These are phyloP conservation scores for Nissolia schottii DNA, from an alignment of 306 rosid species.

Conservation along the genomic window DNA sequence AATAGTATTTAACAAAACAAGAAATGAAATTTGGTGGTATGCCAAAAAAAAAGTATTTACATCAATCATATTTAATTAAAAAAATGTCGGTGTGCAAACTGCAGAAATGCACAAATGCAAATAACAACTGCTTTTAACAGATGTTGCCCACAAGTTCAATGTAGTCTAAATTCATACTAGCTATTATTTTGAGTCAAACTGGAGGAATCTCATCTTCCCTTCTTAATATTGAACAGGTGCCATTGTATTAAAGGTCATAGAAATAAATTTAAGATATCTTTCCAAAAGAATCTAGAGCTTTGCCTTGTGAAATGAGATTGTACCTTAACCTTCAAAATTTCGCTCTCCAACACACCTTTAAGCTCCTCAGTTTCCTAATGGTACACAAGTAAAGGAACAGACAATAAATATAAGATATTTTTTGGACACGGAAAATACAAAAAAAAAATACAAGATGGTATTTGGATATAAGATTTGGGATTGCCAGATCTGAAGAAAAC, in stretches of 20 bases:
- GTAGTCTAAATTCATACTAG: not conserved
- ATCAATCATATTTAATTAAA: too few relatives aligned
- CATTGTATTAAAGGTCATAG: not conserved
- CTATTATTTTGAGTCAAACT: not conserved
- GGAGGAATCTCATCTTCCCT: not conserved
- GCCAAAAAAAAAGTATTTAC: not conserved
- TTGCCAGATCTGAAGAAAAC: not conserved
- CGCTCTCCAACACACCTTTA: conserved; percentile 64
- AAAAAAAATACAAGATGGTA: not conserved
- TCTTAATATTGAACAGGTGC: conserved; percentile 6
- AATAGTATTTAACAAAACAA: conserved; percentile 1
- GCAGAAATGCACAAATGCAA: conserved; percentile 7
- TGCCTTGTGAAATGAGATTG: conserved; percentile 9
- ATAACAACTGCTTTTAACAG: conserved; percentile 5
- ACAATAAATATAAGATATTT: not conserved
- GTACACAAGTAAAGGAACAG: conserved; percentile 22
- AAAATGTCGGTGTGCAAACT: not conserved
- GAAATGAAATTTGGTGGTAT: conserved; percentile 1
- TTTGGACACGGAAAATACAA: not conserved
- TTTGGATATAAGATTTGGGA: not conserved
- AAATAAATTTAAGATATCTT: conserved; percentile 11
- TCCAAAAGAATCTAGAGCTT: not conserved
- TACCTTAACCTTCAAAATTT: conserved; percentile 69
- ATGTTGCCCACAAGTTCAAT: not conserved
- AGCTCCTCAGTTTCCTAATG: conserved; percentile 95